A percentile compares a stretch with the other conserved stretches of the same genome.
These are phyloP conservation scores for Saturnispora halmiae DNA, from an alignment of 805 yeast genomes.

Conservation along the genomic window DNA sequence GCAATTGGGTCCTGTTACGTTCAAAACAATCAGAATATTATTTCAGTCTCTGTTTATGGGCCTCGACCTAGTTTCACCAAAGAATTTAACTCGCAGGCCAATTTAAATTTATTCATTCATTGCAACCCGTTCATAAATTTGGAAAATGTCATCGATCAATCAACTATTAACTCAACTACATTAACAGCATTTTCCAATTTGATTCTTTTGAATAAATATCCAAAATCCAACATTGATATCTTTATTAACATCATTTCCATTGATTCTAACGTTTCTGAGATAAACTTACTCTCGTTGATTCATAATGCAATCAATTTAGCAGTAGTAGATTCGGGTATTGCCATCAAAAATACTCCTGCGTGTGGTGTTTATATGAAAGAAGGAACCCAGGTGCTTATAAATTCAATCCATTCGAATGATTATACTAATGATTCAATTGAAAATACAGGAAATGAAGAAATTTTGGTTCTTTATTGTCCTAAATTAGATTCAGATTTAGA, in stretches of 20 bases:
- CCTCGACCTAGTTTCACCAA: conserved; percentile 59
- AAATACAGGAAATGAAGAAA: conserved; percentile 38
- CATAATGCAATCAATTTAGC: conserved; percentile 65
- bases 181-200: conserved; percentile 35
- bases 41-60: conserved; percentile 72
- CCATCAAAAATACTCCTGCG: conserved; percentile 66
- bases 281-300: conserved; percentile 34
- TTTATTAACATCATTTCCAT: conserved; percentile 58
- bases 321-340: conserved; percentile 76
- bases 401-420: conserved; percentile 25
- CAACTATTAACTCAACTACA: conserved; percentile 27
- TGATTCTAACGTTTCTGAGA: conserved; percentile 27
- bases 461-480: conserved; percentile 52
- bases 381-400: conserved; percentile 23
- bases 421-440: conserved; percentile 11
- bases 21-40: conserved; percentile 53
- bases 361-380: conserved; percentile 33
- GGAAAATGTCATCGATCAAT: conserved; percentile 23
- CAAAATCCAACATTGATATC: conserved; percentile 81
- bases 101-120: conserved; percentile 19
- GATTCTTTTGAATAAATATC: conserved; percentile 61
- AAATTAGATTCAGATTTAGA: conserved; percentile 22
- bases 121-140: conserved; percentile 17
- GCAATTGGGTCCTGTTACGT: conserved; percentile 67
- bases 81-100: conserved; percentile 27